A percentile compares a stretch with the other conserved stretches of the same genome.
Conservation (phyloP, 176 grass and related monocot genomes). For the Aegilops sharonensis region DNA sequence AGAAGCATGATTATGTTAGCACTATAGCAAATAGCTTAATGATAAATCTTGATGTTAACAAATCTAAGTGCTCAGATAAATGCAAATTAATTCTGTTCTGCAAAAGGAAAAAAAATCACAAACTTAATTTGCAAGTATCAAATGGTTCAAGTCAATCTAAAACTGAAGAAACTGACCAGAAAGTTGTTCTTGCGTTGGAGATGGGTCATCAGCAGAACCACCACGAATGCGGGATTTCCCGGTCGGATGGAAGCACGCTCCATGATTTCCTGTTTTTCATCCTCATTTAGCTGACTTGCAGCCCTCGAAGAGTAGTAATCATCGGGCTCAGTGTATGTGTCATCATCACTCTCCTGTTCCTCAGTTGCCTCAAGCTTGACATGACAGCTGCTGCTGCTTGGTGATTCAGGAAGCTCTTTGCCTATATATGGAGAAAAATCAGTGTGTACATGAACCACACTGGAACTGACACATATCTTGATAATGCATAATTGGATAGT, state of each 20-base stretch:
- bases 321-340: not conserved
- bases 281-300: not conserved
- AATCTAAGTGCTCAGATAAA: not conserved
- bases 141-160: too few species aligned
- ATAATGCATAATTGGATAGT: not conserved
- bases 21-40: not conserved
- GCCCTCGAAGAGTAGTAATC: not conserved
- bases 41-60: not conserved
- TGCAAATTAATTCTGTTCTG: too few species aligned
- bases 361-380: not conserved
- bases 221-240: slow-evolving; percentile 43
- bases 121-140: too few species aligned
- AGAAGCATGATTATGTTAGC: not conserved
- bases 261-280: slow-evolving; percentile 12
- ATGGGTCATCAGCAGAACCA: slow-evolving; percentile 15
- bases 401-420: slow-evolving; percentile 3
- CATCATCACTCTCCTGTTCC: slow-evolving; percentile 15
- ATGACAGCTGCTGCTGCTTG: not conserved
- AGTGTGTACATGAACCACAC: too few species aligned
- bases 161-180: slow-evolving; percentile 26
- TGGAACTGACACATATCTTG: not conserved
- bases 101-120: too few species aligned
- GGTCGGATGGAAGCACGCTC: not conserved
- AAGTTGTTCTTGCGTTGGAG: not conserved
- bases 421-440: not conserved